Conservation (phyloP, 805 yeast species). For the Wickerhamiella galacta region DNA sequence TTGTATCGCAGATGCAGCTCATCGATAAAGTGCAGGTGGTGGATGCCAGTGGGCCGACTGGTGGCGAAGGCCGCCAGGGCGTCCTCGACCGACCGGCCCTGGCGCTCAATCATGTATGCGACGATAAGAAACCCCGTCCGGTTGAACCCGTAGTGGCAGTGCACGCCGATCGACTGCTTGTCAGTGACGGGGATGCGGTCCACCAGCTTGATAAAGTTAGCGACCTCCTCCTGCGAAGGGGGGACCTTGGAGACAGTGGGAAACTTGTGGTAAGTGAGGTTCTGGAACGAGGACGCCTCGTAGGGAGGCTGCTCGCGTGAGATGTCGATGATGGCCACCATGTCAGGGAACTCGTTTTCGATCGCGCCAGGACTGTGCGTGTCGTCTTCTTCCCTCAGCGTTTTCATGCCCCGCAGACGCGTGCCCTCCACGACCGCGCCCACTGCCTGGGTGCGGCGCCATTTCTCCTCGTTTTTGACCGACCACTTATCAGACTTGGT, state of each 20-base stretch:
- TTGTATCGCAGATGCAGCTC: slow-evolving; percentile 48
- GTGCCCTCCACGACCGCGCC: slow-evolving; percentile 23
- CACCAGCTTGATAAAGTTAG: slow-evolving; percentile 37
- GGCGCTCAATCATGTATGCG: slow-evolving; percentile 44
- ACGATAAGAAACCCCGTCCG: slow-evolving; percentile 62
- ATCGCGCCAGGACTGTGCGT: slow-evolving; percentile 41
- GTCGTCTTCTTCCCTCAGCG: slow-evolving; percentile 46
- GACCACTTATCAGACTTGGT: slow-evolving; percentile 60
- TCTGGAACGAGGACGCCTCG: slow-evolving; percentile 37
- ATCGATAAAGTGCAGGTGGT: slow-evolving; percentile 62
- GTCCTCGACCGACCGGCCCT: slow-evolving; percentile 43
- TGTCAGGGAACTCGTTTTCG: slow-evolving; percentile 34
- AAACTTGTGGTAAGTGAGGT: slow-evolving; percentile 47
- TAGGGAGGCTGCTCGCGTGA: slow-evolving; percentile 52
- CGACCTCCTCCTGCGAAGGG: slow-evolving; percentile 44
- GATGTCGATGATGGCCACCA: slow-evolving; percentile 49
- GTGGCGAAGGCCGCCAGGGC: slow-evolving; percentile 42
- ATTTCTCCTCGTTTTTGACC: slow-evolving; percentile 54
- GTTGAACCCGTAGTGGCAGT: slow-evolving; percentile 72
- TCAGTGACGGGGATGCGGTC: slow-evolving; percentile 25
- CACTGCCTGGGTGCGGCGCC: slow-evolving; percentile 41
- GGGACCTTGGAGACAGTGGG: slow-evolving; percentile 67
- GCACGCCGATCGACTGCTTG: slow-evolving; percentile 39
- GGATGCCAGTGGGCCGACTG: slow-evolving; percentile 55
- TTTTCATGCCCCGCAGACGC: slow-evolving; percentile 55